Base-by-base conservation (phyloP, 768 basidiomycete genomes). In the Naematelia aurantialba region DNA sequence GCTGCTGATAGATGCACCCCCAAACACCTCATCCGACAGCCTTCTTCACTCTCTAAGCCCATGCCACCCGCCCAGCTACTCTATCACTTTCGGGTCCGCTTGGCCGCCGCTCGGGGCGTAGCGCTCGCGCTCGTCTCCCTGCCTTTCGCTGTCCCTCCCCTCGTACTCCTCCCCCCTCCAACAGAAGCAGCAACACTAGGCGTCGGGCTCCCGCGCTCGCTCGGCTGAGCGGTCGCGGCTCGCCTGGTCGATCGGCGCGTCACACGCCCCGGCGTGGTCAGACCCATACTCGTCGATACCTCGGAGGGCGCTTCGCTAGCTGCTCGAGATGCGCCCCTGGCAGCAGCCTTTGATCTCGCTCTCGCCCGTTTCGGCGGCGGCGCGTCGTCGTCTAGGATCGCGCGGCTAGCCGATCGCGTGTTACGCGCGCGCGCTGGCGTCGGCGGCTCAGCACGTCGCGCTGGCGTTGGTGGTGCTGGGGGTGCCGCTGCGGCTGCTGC, bases 181-280 rank as follows among this genome's bases (percentile, higher is more conserved):
- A 19, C n/a, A 21, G 25, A 21, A 5, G 46, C 34, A 34, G 25
- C 52, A 3, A 58, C 29, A 34, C 47, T 52, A 50, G 56, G 56
- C 25, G 56, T 50, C 17, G 56, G 56, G 51, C 56, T 58, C 13
- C 56, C 56, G 1, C 56, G 22, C 39, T 58, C 56, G 39, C 48
- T 51, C 10, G 48, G 48, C 19, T n/a, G 29, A 39, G 21, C 34
- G 17, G 56, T 58, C 30, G 56, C 51, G 30, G n/a, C 47, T 51
- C 56, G 25, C 29, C 56, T 58, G 2, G 56, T 51, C 24, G 34
- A 39, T 39, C 48, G 27, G 11, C 56, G 24, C 30, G 47, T 50
- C 12, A 51, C 22, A 5, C 45, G 19, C 5, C 24, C 52, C 24
- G 52, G 52, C 34, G 52, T 27, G 19, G 24, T 17, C 13, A 27